Conservation (phyloP, 495 filamentous ascomycete genomes). For the Neurospora sp. region DNA sequence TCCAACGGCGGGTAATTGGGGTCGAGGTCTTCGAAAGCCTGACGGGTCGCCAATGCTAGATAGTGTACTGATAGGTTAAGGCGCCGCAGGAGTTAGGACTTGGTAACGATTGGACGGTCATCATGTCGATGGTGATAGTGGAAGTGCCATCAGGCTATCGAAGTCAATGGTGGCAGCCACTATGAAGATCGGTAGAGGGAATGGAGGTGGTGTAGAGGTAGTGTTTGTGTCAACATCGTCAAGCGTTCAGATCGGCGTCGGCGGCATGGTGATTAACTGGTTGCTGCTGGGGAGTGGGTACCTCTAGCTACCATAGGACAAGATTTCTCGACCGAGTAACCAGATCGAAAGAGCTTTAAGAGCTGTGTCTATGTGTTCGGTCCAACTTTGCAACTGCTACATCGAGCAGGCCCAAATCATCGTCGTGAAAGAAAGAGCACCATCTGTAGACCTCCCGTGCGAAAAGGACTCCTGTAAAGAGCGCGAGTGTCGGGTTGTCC, state of each 20-base stretch:
- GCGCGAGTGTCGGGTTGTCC: background rate
- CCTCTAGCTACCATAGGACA: background rate
- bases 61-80: too few relatives aligned
- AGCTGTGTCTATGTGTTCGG: background rate
- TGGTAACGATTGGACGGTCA: background rate
- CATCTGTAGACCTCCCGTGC: background rate
- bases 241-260: background rate
- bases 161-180: background rate
- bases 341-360: background rate
- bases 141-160: background rate
- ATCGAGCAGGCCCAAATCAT: background rate
- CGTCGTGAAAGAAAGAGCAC: background rate
- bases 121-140: background rate
- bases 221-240: background rate
- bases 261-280: background rate
- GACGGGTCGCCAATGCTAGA: too few relatives aligned
- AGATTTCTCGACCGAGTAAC: background rate
- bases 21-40: too few relatives aligned
- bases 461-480: background rate
- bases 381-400: background rate
- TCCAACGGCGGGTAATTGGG: too few relatives aligned
- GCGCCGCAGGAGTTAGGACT: background rate
- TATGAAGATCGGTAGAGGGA: background rate
- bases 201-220: background rate
- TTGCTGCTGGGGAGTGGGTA: background rate